These are phyloP conservation scores for Verticillium dahliae DNA, from an alignment of 2,329 filamentous ascomycete genomes.

Conservation along the genomic window DNA sequence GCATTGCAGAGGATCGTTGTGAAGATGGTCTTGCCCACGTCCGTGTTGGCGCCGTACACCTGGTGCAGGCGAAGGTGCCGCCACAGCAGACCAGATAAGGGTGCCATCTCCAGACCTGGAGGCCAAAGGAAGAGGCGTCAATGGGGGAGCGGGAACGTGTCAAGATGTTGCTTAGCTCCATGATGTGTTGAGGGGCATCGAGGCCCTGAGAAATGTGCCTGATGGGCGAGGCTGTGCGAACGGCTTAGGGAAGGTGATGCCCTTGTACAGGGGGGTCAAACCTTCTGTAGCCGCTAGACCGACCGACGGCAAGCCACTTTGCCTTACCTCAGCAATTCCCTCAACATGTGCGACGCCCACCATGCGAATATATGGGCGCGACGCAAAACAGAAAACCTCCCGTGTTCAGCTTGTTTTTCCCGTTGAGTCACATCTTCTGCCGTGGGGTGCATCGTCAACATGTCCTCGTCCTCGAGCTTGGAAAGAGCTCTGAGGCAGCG, in stretches of 20 bases:
- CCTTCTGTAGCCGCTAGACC: not conserved
- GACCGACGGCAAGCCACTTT: not conserved
- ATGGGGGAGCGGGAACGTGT: not conserved
- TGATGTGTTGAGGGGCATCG: not conserved
- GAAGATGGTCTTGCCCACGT: conserved; percentile 79
- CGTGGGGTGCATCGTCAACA: not conserved
- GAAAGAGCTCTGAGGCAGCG: conserved; percentile 3
- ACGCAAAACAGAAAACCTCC: not conserved
- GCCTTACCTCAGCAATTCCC: not conserved
- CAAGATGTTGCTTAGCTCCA: not conserved
- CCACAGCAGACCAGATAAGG: conserved; percentile 57
- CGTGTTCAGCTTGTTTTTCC: not conserved
- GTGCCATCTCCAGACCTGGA: conserved; percentile 25
- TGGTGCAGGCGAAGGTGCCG: conserved; percentile 64
- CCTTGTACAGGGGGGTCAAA: not conserved
- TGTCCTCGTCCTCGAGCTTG: not conserved
- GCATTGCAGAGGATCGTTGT: conserved; percentile 66
- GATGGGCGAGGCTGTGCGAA: not conserved
- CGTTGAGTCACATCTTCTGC: not conserved
- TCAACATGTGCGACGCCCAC: not conserved
- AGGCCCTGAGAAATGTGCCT: not conserved
- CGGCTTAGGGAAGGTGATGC: not conserved
- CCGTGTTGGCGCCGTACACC: conserved; percentile 77
- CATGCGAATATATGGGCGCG: not conserved
- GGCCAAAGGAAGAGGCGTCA: not conserved